phyloP scores from a whole-genome alignment of 495 filamentous ascomycete genomes.

The Xeromyces bisporus region DNA sequence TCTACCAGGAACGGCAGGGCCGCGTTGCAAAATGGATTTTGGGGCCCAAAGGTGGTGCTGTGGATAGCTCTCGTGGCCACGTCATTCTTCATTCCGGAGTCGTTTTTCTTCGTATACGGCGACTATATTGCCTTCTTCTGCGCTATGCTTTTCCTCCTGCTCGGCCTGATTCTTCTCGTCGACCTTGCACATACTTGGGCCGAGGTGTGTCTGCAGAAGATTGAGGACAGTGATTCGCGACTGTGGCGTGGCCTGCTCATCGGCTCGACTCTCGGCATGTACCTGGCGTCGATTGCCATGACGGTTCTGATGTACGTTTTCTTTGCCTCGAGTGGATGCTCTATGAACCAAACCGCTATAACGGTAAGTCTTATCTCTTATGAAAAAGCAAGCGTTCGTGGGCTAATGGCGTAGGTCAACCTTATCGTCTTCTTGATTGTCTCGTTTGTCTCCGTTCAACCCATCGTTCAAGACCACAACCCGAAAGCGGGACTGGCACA shows the following conservation, averaged over 20 bases:
- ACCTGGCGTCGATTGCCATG: slow-evolving; percentile 74
- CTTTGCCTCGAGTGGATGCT: slow-evolving; percentile 68
- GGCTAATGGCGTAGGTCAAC: slow-evolving; percentile 44
- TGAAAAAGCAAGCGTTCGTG: not conserved
- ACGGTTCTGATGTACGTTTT: slow-evolving; percentile 95
- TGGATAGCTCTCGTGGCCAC: slow-evolving; percentile 78
- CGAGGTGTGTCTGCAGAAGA: slow-evolving; percentile 84
- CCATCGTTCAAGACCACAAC: slow-evolving; percentile 80
- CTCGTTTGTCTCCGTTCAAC: slow-evolving; percentile 76
- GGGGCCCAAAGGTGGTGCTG: slow-evolving; percentile 71
- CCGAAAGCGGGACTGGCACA: slow-evolving; percentile 85
- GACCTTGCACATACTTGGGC: slow-evolving; percentile 97
- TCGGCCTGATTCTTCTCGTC: slow-evolving; percentile 83
- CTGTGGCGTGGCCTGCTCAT: slow-evolving; percentile 76
- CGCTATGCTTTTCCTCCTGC: slow-evolving; percentile 84
- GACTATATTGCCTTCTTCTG: slow-evolving; percentile 80
- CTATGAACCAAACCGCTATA: slow-evolving; percentile 82
- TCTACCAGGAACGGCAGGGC: slow-evolving; percentile 78
- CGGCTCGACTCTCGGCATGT: slow-evolving; percentile 89
- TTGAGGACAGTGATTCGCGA: slow-evolving; percentile 73
- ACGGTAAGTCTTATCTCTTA: slow-evolving; percentile 27
- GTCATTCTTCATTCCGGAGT: slow-evolving; percentile 89
- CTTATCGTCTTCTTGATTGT: slow-evolving; percentile 67
- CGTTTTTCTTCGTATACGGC: slow-evolving; percentile 91
- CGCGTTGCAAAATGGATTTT: slow-evolving; percentile 83